Percentiles rank a stretch among this genome's conserved stretches.
phyloP scores from a whole-genome alignment of 106 monocot genomes.

The Apostasia shenzhenica region DNA sequence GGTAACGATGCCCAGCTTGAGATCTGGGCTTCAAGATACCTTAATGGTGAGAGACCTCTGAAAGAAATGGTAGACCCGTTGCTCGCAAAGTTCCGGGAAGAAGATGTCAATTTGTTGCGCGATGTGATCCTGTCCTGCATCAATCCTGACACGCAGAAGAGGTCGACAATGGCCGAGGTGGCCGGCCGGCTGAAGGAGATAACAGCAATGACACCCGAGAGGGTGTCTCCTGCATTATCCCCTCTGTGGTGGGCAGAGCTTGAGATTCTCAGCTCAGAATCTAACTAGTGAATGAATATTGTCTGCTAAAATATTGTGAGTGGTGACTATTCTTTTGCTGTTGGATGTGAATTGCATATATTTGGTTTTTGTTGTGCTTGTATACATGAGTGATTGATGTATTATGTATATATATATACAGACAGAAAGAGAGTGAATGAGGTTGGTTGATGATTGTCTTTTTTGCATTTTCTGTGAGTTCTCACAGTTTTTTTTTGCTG shows the following conservation, averaged over 20 bases:
- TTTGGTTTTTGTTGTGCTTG: background rate
- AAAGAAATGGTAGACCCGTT: slow-evolving; percentile 33
- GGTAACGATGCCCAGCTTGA: slow-evolving; percentile 10
- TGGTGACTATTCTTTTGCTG: slow-evolving; percentile 3
- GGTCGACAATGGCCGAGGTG: slow-evolving; percentile 25
- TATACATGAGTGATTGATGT: background rate
- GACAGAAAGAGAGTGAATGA: background rate
- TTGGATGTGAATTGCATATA: background rate
- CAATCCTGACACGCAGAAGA: slow-evolving; percentile 14
- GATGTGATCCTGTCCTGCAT: slow-evolving; percentile 30
- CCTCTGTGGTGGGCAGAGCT: slow-evolving; percentile 64
- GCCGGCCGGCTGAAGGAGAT: slow-evolving; percentile 24
- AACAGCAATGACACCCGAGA: slow-evolving; percentile 29
- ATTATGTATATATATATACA: too few species aligned
- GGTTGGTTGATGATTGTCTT: slow-evolving; percentile 1
- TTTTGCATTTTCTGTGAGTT: background rate
- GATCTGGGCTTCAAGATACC: slow-evolving; percentile 24
- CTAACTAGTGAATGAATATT: slow-evolving; percentile 6
- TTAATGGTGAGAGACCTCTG: slow-evolving; percentile 17
- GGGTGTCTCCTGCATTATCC: slow-evolving; percentile 24
- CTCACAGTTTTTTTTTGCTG: too few species aligned
- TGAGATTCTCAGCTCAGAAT: slow-evolving; percentile 34
- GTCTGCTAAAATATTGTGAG: background rate
- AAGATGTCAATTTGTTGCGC: slow-evolving; percentile 13
- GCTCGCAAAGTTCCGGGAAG: slow-evolving; percentile 14